Percentiles rank a stretch among this genome's conserved stretches.
These are phyloP conservation scores for Stropharia rugosoannulata DNA, from an alignment of 768 basidiomycete genomes.

Conservation along the genomic window DNA sequence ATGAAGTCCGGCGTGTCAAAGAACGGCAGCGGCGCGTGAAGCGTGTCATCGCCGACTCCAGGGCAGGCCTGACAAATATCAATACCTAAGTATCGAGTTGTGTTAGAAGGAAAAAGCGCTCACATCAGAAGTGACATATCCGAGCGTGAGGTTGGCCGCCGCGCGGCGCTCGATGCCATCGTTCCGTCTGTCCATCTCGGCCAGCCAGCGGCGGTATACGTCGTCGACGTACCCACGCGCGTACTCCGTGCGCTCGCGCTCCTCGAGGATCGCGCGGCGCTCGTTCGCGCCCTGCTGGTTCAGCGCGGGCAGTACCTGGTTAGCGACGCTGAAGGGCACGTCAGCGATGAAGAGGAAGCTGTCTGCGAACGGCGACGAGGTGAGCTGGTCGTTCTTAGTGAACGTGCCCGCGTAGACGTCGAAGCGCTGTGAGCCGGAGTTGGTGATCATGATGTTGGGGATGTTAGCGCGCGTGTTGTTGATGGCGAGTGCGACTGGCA, in stretches of 20 bases:
- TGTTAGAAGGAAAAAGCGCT: constrained; percentile 16
- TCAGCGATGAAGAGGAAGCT: constrained; percentile 61
- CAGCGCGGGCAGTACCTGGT: constrained; percentile 49
- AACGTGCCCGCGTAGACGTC: constrained; percentile 69
- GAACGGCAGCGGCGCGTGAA: constrained; percentile 60
- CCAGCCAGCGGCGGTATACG: constrained; percentile 56
- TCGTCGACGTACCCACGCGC: constrained; percentile 48
- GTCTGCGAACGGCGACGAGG: constrained; percentile 69
- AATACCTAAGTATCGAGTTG: neutral
- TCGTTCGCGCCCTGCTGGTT: constrained; percentile 45
- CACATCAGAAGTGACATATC: constrained; percentile 76
- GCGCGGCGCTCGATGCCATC: constrained; percentile 38
- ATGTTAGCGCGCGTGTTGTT: constrained; percentile 63
- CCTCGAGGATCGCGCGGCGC: constrained; percentile 31
- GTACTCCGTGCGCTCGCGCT: constrained; percentile 39
- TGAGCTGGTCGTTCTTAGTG: constrained; percentile 80
- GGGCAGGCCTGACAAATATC: constrained; percentile 53
- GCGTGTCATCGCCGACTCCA: constrained; percentile 72
- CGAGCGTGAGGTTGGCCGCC: constrained; percentile 56
- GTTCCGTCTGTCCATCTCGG: constrained; percentile 46
- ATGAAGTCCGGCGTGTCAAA: constrained; percentile 58
- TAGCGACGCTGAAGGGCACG: constrained; percentile 50
- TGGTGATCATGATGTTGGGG: constrained; percentile 64
- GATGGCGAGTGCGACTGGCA: constrained; percentile 54
- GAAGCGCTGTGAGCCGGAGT: constrained; percentile 66